Evolutionary conservation across 768 basidiomycete species (phyloP).

Genomic region (Clitopilus hobsonii): DNA sequence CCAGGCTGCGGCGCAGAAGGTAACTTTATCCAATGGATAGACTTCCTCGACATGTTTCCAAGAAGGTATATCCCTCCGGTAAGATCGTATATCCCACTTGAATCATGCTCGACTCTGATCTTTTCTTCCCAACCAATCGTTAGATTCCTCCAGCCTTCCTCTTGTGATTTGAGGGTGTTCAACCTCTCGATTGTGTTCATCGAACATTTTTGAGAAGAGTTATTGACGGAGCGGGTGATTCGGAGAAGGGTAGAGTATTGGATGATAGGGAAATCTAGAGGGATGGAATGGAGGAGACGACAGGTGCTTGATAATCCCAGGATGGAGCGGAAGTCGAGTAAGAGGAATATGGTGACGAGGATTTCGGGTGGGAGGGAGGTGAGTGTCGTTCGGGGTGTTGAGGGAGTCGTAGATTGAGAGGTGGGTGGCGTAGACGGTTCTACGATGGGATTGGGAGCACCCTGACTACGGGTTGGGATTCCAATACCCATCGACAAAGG

Average conservation of each 20-base stretch:
- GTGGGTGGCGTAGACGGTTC: no score
- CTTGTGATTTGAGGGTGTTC: conserved; percentile 15
- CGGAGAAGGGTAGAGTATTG: not conserved
- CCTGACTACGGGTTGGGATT: no score
- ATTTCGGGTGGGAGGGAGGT: not conserved
- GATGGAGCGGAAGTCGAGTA: not conserved
- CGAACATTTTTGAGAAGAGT: not conserved
- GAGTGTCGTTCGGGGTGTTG: no score
- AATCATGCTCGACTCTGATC: conserved; percentile 20
- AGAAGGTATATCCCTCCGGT: conserved; percentile 34
- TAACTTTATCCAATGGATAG: conserved; percentile 26
- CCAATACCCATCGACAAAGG: no score
- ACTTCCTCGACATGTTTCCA: conserved; percentile 20
- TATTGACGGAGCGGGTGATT: not conserved
- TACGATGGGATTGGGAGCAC: no score
- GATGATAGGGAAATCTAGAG: not conserved
- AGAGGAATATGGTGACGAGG: not conserved
- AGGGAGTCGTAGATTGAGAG: no score
- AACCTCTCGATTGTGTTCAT: conserved; percentile 17
- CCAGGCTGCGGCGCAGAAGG: conserved; percentile 14
- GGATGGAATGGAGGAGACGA: not conserved
- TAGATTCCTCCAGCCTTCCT: conserved; percentile 26
- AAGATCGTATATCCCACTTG: conserved; percentile 37
- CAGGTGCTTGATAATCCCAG: not conserved
- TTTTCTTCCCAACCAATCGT: conserved; percentile 17